Conservation (phyloP, 2,329 filamentous ascomycete genomes). For the Venturia aucupariae region DNA sequence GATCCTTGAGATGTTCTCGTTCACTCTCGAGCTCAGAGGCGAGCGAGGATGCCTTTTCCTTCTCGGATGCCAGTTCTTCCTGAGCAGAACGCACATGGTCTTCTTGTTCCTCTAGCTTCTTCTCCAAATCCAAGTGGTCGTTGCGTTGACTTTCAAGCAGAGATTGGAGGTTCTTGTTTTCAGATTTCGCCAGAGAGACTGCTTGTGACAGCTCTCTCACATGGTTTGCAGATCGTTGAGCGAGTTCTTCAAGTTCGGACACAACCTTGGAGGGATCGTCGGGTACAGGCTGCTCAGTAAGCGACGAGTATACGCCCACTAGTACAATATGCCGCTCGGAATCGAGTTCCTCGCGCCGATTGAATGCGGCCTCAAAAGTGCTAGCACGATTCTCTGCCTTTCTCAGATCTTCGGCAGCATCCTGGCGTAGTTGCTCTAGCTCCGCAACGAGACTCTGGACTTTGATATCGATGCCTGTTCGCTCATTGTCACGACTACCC, state of each 20-base stretch:
- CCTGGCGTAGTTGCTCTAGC: conserved; percentile 50
- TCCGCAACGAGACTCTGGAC: conserved; percentile 62
- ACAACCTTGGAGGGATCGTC: conserved; percentile 30
- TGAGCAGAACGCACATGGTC: conserved; percentile 27
- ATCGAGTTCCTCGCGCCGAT: conserved; percentile 40
- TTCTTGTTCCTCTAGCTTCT: conserved; percentile 31
- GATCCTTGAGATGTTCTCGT: conserved; percentile 56
- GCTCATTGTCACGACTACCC: conserved; percentile 76
- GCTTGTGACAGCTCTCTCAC: conserved; percentile 37
- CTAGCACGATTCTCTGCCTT: conserved; percentile 31
- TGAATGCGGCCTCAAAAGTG: conserved; percentile 50
- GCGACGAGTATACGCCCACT: conserved; percentile 28
- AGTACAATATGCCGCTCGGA: conserved; percentile 24
- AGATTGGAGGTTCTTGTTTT: conserved; percentile 34
- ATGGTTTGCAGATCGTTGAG: conserved; percentile 33
- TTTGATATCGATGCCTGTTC: conserved; percentile 58
- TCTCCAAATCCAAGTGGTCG: conserved; percentile 23
- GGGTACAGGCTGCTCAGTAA: conserved; percentile 28
- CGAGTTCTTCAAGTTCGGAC: conserved; percentile 36
- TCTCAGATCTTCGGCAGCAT: conserved; percentile 41
- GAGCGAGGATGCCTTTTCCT: conserved; percentile 37
- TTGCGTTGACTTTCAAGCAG: conserved; percentile 33
- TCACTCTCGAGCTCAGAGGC: conserved; percentile 52
- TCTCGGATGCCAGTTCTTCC: conserved; percentile 39
- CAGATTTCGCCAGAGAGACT: conserved; percentile 36